Evolutionary conservation across 31 red algal genomes (phyloP).

Genomic region (Endocladia muricata): DNA sequence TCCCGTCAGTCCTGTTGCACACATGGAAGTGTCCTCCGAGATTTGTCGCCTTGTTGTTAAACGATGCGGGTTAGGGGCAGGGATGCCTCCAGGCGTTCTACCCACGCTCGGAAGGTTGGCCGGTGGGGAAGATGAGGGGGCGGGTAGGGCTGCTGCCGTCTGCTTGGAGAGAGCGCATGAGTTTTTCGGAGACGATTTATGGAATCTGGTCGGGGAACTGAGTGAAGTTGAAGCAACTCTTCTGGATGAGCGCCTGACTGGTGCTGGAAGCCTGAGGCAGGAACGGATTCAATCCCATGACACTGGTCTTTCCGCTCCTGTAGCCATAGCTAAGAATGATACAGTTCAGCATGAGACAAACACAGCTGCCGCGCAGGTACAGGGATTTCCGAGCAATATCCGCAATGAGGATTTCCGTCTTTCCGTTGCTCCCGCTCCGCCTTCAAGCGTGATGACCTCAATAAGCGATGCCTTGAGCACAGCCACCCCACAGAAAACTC

Average conservation of each 20-base stretch:
- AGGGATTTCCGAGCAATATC: constrained; percentile 38
- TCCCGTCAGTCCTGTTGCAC: constrained; percentile 28
- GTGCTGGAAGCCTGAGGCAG: constrained; percentile 33
- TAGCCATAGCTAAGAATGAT: background rate
- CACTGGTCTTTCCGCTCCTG: background rate
- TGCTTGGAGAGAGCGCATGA: constrained; percentile 65
- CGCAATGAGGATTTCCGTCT: constrained; percentile 67
- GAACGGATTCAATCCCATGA: constrained; percentile 14
- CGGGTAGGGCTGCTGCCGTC: constrained; percentile 55
- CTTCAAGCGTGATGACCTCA: constrained; percentile 55
- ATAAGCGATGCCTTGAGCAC: constrained; percentile 56
- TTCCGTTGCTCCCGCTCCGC: constrained; percentile 55
- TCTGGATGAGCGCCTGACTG: constrained; percentile 42
- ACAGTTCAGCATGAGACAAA: background rate
- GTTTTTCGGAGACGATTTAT: constrained; percentile 60
- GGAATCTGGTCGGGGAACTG: constrained; percentile 62
- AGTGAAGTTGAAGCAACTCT: constrained; percentile 48
- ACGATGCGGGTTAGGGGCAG: constrained; percentile 40
- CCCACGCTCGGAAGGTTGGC: constrained; percentile 50
- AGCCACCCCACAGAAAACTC: constrained; percentile 37
- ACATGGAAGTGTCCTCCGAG: constrained; percentile 30
- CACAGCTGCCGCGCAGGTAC: background rate
- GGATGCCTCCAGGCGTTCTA: constrained; percentile 59
- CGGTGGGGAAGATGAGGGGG: constrained; percentile 55
- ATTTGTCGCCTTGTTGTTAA: constrained; percentile 66